phyloP scores from a whole-genome alignment of 176 grass and related monocot genomes.

The Zoysia japonica region DNA sequence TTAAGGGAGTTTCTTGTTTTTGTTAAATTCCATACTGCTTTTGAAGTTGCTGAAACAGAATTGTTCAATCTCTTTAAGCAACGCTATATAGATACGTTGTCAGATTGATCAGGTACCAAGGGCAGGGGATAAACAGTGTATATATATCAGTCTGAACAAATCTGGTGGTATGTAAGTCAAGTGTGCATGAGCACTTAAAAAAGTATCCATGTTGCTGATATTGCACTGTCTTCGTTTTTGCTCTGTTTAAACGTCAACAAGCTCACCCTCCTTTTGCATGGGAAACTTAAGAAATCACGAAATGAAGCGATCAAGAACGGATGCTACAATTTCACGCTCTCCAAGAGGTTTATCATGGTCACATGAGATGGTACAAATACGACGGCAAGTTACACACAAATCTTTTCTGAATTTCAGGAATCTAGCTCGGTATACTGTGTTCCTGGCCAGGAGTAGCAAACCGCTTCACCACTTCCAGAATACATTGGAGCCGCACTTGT shows the following conservation, averaged over 20 bases:
- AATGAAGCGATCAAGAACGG: background rate
- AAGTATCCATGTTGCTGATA: too few relatives aligned
- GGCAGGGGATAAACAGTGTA: background rate
- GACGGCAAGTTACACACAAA: slow-evolving; percentile 3
- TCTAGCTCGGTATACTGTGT: slow-evolving; percentile 34
- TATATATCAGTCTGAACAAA: too few relatives aligned
- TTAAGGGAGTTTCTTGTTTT: too few relatives aligned
- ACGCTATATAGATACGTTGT: background rate
- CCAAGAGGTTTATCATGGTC: slow-evolving; percentile 11
- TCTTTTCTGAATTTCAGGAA: slow-evolving; percentile 5
- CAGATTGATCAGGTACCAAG: background rate
- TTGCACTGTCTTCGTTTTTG: too few relatives aligned
- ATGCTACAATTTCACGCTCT: background rate
- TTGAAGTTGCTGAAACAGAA: too few relatives aligned
- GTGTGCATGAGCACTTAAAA: too few relatives aligned
- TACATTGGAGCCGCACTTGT: slow-evolving; percentile 98
- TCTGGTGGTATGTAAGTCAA: too few relatives aligned
- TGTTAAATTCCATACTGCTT: too few relatives aligned
- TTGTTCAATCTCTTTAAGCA: too few relatives aligned
- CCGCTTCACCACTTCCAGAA: slow-evolving; percentile 88
- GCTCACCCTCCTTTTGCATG: background rate
- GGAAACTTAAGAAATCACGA: background rate
- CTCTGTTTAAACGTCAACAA: background rate
- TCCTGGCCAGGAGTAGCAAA: background rate
- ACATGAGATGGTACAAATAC: slow-evolving; percentile 5